Evolutionary conservation across 1,139 yeast species (phyloP).

Genomic region (Suhomyces chickasaworum): DNA sequence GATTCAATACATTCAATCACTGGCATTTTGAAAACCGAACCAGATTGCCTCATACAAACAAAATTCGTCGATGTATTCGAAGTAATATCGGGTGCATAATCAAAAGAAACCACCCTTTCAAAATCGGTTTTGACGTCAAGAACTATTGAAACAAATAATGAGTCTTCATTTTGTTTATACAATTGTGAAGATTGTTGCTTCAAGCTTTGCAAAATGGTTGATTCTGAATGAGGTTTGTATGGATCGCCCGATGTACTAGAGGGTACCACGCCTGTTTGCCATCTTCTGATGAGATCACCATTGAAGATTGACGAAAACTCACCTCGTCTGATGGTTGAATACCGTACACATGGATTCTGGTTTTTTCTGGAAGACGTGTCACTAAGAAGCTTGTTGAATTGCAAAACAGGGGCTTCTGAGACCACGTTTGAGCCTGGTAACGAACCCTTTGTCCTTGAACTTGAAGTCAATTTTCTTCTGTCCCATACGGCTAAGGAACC

Average conservation of each 20-base stretch:
- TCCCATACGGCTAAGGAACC: constrained; percentile 90
- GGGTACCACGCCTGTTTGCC: constrained; percentile 72
- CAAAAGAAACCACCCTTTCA: constrained; percentile 83
- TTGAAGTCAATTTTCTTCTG: constrained; percentile 58
- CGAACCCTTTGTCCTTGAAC: constrained; percentile 18
- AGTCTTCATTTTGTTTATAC: constrained; percentile 46
- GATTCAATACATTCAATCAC: constrained; percentile 69
- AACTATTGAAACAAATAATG: constrained; percentile 74
- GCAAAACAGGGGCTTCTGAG: constrained; percentile 61
- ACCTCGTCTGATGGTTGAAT: constrained; percentile 65
- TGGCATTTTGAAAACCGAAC: constrained; percentile 80
- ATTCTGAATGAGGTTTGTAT: constrained; percentile 10
- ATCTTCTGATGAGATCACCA: constrained; percentile 76
- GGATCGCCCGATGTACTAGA: constrained; percentile 21
- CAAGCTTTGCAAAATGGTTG: constrained; percentile 28
- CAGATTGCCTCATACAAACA: constrained; percentile 88
- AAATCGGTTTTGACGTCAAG: constrained; percentile 74
- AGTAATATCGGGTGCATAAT: constrained; percentile 63
- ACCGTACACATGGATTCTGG: constrained; percentile 67
- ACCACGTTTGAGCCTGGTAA: constrained; percentile 25
- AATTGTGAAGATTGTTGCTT: constrained; percentile 39
- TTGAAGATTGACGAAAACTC: constrained; percentile 81
- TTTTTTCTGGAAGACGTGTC: constrained; percentile 64
- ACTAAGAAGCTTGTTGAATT: constrained; percentile 66
- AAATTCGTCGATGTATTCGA: constrained; percentile 54